Conservation (phyloP, 2,329 filamentous ascomycete species). For the Elsinoe fawcettii region DNA sequence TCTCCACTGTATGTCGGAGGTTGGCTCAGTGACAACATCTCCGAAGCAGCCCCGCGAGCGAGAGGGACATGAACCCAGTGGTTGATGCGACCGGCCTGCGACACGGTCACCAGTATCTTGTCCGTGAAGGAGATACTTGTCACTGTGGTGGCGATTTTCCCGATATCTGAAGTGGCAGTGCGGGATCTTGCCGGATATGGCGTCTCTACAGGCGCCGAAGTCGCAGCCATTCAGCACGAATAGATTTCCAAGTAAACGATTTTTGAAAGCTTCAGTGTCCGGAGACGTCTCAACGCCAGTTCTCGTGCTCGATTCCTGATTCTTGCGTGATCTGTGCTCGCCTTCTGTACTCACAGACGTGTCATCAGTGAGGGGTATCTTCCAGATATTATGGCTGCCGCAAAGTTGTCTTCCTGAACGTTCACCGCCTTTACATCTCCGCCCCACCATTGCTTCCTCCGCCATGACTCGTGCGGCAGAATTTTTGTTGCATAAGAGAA, state of each 20-base stretch:
- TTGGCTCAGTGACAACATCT: slow-evolving; percentile 51
- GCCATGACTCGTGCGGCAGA: slow-evolving; percentile 7
- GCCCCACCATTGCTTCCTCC: neutral
- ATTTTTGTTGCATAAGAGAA: slow-evolving; percentile 9
- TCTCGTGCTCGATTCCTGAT: no score
- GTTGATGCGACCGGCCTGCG: slow-evolving; percentile 73
- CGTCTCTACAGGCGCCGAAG: slow-evolving; percentile 39
- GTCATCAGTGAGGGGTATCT: no score
- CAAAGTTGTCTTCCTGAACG: no score
- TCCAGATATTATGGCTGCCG: no score
- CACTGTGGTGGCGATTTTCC: slow-evolving; percentile 63
- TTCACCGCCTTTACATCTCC: neutral
- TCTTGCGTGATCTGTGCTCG: no score
- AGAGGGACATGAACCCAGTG: slow-evolving; percentile 93
- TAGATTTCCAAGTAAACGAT: neutral
- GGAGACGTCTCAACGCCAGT: no score
- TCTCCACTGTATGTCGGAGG: slow-evolving; percentile 47
- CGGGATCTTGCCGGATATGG: slow-evolving; percentile 45
- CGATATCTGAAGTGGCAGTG: slow-evolving; percentile 52
- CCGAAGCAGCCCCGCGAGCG: slow-evolving; percentile 53
- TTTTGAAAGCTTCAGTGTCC: neutral
- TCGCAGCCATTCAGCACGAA: slow-evolving; percentile 30
- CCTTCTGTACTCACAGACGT: no score
- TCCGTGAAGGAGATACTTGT: slow-evolving; percentile 70
- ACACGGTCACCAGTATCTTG: slow-evolving; percentile 83